Evolutionary conservation across 164 flowering plant genomes (phyloP), one percentile per base, ranked within the genome.

Genomic region (Vitis riparia): DNA sequence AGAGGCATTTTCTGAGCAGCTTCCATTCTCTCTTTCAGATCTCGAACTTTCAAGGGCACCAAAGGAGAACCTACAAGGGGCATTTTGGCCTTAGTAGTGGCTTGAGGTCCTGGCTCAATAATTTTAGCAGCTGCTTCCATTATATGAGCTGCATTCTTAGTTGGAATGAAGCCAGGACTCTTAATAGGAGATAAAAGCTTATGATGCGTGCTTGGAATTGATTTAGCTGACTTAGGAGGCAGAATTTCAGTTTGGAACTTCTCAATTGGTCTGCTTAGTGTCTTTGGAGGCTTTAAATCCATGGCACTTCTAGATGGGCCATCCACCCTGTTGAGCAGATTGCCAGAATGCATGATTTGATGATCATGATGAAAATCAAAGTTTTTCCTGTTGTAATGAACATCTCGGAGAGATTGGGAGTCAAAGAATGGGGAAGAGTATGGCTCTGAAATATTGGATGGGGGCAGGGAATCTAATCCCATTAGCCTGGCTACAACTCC

Each of bases 91-190:
- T 74, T 87, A 51, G 53, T 51, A 76, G 68, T 67, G 30, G 68
- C 44, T 50, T 74, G 86, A 51, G 85, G 85, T 64, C 90, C 82
- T 9, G 86, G 82, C 32, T 86, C 92, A 61, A 93, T 85, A 27
- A 95, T 90, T 77, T 80, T 93, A 7, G 97, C 83, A 71, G 97
- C 97, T 55, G 89, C 91, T 83, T 93, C 99, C 93, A 93, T 89
- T 76, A 93, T 75, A 64, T 90, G 86, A 71, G 91, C 91, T 14
- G 89, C 91, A 80, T 85, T 83, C 77, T 79, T 90, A 8, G 84
- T 69, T 47, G 86, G 86, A 62, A 81, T 68, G 52, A 84, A 89
- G 8, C 81, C 87, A 56, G 88, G 89, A 75, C 79, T 86, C 78
- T 84, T 90, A 55, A 93, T 89, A 48, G 98, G 98, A 74, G 98